Percentiles rank a stretch among this genome's conserved stretches.
Evolutionary conservation across 495 filamentous ascomycete genomes (phyloP).

Genomic region (Polyplosphaeria fusca): DNA sequence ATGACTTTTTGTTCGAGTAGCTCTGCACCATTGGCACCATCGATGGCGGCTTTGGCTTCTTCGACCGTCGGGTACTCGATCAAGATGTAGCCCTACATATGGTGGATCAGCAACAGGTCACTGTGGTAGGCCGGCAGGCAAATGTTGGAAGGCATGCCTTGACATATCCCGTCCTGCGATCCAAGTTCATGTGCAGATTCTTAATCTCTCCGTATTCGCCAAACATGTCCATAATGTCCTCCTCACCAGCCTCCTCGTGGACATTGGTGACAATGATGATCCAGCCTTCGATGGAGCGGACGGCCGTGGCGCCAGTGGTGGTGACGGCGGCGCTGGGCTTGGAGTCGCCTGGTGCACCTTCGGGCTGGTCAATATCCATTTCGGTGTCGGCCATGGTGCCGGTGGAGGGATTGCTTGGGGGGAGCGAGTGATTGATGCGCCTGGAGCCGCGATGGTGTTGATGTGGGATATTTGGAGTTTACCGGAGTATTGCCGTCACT

Average conservation of each 20-base stretch:
- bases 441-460: too few relatives aligned
- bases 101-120: background rate
- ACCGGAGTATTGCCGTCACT: too few relatives aligned
- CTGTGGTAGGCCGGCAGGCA: background rate
- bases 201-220: conserved; percentile 96
- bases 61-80: conserved; percentile 89
- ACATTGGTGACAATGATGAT: conserved; percentile 96
- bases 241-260: conserved; percentile 95
- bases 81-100: conserved; percentile 76
- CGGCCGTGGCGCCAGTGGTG: conserved; percentile 75
- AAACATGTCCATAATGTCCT: conserved; percentile 91
- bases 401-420: too few relatives aligned
- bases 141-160: conserved; percentile 57
- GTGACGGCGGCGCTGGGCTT: conserved; percentile 67
- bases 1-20: conserved; percentile 87
- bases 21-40: conserved; percentile 74
- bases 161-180: conserved; percentile 93
- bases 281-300: conserved; percentile 98
- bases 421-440: too few relatives aligned
- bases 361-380: conserved; percentile 71
- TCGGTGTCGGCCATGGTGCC: conserved; percentile 49
- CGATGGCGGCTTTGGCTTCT: conserved; percentile 82
- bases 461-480: too few relatives aligned
- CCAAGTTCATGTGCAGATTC: conserved; percentile 92
- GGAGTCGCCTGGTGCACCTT: conserved; percentile 38